Evolutionary conservation across 148 eudicot genomes (phyloP), one percentile per base, ranked within the genome.

Genomic region (Fagopyrum homotropicum): DNA sequence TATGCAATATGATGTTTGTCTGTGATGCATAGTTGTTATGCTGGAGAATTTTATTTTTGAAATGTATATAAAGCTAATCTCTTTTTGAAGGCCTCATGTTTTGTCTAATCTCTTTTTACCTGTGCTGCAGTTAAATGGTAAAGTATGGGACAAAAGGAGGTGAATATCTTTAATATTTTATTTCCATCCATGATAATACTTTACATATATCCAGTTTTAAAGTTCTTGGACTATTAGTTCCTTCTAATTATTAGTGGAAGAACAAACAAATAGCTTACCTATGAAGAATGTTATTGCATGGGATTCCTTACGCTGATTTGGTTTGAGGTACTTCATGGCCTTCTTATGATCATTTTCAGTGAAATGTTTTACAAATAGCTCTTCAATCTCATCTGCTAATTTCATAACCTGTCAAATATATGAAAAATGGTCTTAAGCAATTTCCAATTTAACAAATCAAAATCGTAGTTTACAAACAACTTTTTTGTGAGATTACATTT

Each of bases 271-370:
- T 57, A 66, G 22, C 93, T 88, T 76, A 95, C 97, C 99, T 59
- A 88, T 95, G 79, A 95, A 95, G 86, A 92, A 95, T 43, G 97
- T 95, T 8, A 90, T 86, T 19, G 90, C 79, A 81, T 95, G 99
- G 6, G 99, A 95, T 68, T 92, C 99, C 82, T 86, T 88, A 40
- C 82, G 86, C 72, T 89, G 99, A 60, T 89, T 85, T 8, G 98
- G 99, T 73, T 87, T 95, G 14, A 95, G 91, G 86, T 95, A 95
- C 72, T 86, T 92, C 99, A 92, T 92, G 63, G 97, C 99, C 79
- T 89, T 95, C 61, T 87, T 85, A 80, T 77, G 85, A 76, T 95
- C 90, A 79, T 90, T 98, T 76, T 88, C 77, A 6, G 97, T 86
- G 52, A 92, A 92, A 71, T 95, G 87, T 80, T 88, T 89, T 16